These are phyloP conservation scores for Penicillium atrosanguineum DNA, from an alignment of 495 filamentous ascomycete genomes.

Conservation along the genomic window DNA sequence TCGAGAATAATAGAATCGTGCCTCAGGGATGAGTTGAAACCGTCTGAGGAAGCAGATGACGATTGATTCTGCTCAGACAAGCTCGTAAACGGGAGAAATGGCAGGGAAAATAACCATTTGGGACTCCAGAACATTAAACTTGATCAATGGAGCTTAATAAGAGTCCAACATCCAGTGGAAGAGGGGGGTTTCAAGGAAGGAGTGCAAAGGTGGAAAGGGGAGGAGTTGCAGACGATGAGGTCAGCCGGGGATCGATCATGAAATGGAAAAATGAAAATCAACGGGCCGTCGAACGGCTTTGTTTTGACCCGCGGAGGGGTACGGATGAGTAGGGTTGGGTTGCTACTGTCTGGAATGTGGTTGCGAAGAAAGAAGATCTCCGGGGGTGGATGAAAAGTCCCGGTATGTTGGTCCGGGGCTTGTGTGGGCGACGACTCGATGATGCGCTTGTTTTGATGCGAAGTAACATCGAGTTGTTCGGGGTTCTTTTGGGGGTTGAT, in stretches of 20 bases:
- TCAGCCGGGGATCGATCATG: conserved; percentile 26
- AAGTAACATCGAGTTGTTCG: neutral
- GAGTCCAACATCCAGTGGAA: neutral
- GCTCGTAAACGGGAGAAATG: neutral
- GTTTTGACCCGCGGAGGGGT: conserved; percentile 37
- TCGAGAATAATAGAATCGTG: neutral
- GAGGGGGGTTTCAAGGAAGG: conserved; percentile 14
- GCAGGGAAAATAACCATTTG: conserved; percentile 4
- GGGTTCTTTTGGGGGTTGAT: no score
- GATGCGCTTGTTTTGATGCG: conserved; percentile 20
- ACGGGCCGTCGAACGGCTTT: conserved; percentile 24
- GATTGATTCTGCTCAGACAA: neutral
- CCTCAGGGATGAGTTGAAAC: conserved; percentile 7
- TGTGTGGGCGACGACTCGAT: conserved; percentile 14
- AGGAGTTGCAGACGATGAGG: conserved; percentile 29
- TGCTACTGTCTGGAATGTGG: conserved; percentile 19
- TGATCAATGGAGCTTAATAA: neutral
- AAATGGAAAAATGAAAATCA: conserved; percentile 12
- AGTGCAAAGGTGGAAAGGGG: conserved; percentile 25
- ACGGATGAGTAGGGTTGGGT: neutral
- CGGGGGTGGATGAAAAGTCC: neutral
- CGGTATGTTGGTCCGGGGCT: conserved; percentile 11
- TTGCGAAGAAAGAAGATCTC: conserved; percentile 20
- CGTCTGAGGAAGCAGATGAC: neutral
- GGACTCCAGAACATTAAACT: neutral